These are phyloP conservation scores for Ophiocordyceps camponoti-floridani DNA, from an alignment of 2,329 filamentous ascomycete genomes.

Conservation along the genomic window DNA sequence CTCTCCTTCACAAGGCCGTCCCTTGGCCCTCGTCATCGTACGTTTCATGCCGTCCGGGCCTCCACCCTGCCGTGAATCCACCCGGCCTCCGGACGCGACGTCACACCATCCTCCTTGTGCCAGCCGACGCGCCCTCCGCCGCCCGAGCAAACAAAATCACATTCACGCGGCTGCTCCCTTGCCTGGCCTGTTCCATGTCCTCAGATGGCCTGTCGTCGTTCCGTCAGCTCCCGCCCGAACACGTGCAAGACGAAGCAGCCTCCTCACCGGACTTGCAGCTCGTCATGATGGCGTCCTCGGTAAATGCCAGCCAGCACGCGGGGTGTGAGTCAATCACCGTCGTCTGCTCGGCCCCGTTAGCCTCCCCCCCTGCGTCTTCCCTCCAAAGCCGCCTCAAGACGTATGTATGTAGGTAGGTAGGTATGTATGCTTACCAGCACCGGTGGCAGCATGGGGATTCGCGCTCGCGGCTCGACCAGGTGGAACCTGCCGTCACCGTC, in stretches of 20 bases:
- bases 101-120: neutral
- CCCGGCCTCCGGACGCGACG: too few relatives aligned
- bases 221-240: constrained; percentile 5
- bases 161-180: neutral
- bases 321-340: constrained; percentile 78
- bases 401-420: too few relatives aligned
- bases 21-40: too few relatives aligned
- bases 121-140: neutral
- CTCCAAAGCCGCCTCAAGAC: neutral
- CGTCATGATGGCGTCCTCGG: constrained; percentile 81
- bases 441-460: constrained; percentile 73
- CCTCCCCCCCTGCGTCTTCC: neutral
- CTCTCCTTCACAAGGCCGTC: too few relatives aligned
- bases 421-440: constrained; percentile 49
- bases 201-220: constrained; percentile 44
- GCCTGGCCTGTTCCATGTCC: constrained; percentile 52
- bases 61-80: neutral
- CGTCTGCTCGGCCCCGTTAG: constrained; percentile 27
- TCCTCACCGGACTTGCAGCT: constrained; percentile 73
- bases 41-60: neutral
- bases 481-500: constrained; percentile 51
- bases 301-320: constrained; percentile 81
- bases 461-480: constrained; percentile 66
- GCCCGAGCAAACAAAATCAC: neutral
- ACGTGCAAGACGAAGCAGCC: neutral